phyloP scores from a whole-genome alignment of 2,329 filamentous ascomycete genomes.

The Atkinsonella texensis region DNA sequence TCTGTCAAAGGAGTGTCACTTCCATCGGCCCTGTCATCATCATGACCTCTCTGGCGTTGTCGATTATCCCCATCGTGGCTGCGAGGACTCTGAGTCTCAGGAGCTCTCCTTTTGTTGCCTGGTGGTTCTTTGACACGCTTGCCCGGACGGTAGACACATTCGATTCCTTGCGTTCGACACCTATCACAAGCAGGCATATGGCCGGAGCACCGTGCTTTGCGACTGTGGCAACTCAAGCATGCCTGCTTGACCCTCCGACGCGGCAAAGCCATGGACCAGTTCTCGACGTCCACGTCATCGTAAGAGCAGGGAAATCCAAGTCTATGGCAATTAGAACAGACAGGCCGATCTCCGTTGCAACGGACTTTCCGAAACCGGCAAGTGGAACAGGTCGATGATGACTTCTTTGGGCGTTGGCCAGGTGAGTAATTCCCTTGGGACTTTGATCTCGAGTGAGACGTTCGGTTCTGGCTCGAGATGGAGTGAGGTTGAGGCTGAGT shows the following conservation, averaged over 20 bases:
- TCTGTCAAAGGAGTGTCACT: slow-evolving; percentile 24
- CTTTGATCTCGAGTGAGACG: background rate
- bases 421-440: slow-evolving; percentile 6
- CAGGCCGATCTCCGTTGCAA: slow-evolving; percentile 40
- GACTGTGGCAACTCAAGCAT: slow-evolving; percentile 44
- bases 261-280: slow-evolving; percentile 33
- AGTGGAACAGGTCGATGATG: slow-evolving; percentile 38
- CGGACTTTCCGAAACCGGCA: slow-evolving; percentile 46
- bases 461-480: background rate
- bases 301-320: slow-evolving; percentile 47
- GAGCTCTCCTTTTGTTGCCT: slow-evolving; percentile 10
- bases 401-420: slow-evolving; percentile 27
- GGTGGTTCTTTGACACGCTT: slow-evolving; percentile 25
- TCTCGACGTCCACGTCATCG: slow-evolving; percentile 32
- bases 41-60: slow-evolving; percentile 3
- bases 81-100: slow-evolving; percentile 18
- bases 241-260: slow-evolving; percentile 43
- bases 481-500: background rate
- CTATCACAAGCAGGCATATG: slow-evolving; percentile 42
- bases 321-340: slow-evolving; percentile 47
- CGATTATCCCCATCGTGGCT: slow-evolving; percentile 22
- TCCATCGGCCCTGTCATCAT: slow-evolving; percentile 19
- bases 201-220: slow-evolving; percentile 48
- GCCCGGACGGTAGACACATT: slow-evolving; percentile 41
- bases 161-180: slow-evolving; percentile 37